A percentile compares a stretch with the other conserved stretches of the same genome.
These are phyloP conservation scores for Rhizopogon rudus DNA, from an alignment of 768 basidiomycete genomes.

Conservation along the genomic window DNA sequence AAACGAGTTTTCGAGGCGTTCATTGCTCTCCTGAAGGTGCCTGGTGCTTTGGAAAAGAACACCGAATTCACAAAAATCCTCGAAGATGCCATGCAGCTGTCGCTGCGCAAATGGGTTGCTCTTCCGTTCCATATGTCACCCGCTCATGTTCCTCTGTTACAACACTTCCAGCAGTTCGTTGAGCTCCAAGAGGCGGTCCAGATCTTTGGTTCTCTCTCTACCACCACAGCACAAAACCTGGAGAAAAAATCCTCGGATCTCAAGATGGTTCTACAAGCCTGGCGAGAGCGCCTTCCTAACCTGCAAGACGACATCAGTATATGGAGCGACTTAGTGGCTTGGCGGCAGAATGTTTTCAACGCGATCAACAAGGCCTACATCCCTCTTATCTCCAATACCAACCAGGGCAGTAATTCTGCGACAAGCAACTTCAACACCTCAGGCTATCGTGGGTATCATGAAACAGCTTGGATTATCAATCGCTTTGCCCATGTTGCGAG, in stretches of 20 bases:
- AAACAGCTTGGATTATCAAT: slow-evolving; percentile 99
- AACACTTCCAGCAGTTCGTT: slow-evolving; percentile 98
- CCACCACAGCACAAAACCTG: slow-evolving; percentile 82
- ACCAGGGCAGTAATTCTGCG: slow-evolving; percentile 44
- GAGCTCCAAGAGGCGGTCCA: slow-evolving; percentile 94
- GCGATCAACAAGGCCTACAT: slow-evolving; percentile 96
- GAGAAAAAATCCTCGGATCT: slow-evolving; percentile 94
- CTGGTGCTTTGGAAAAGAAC: slow-evolving; percentile 77
- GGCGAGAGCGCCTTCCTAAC: slow-evolving; percentile 96
- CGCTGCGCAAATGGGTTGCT: slow-evolving; percentile 92
- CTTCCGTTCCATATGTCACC: slow-evolving; percentile 81
- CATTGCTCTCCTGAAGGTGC: slow-evolving; percentile 81
- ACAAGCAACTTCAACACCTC: slow-evolving; percentile 69
- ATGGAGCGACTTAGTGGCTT: slow-evolving; percentile 98
- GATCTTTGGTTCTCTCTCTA: slow-evolving; percentile 86
- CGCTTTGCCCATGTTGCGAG: slow-evolving; percentile 98
- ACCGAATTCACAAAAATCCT: slow-evolving; percentile 82
- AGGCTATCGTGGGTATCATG: slow-evolving; percentile 95
- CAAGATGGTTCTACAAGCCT: slow-evolving; percentile 94
- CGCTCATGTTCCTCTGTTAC: slow-evolving; percentile 92
- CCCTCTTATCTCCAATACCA: slow-evolving; percentile 69
- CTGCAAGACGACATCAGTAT: slow-evolving; percentile 96
- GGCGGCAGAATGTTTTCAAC: slow-evolving; percentile 97
- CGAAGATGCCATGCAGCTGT: slow-evolving; percentile 95
- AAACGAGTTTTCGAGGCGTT: slow-evolving; percentile 97